Percentiles rank a stretch among this genome's conserved stretches.
Evolutionary conservation across 148 eudicot species (phyloP).

Genomic region (Rhododendron ovatum): DNA sequence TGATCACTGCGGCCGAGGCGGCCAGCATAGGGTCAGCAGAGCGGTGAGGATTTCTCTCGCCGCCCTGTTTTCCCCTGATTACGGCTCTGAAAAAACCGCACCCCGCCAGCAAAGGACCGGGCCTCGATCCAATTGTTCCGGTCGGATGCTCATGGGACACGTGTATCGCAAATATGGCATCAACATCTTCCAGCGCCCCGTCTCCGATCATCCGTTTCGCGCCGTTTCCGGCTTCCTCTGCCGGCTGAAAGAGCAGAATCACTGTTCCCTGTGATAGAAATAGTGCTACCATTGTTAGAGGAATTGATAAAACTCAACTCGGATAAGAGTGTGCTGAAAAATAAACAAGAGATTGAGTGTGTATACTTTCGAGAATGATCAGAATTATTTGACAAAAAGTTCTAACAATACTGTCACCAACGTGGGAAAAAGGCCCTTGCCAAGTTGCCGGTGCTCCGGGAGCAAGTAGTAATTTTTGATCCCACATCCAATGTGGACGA

Average conservation of each 20-base stretch:
- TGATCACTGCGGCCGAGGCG: constrained; percentile 66
- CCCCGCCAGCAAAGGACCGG: constrained; percentile 76
- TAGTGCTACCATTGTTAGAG: background rate
- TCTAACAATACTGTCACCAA: background rate
- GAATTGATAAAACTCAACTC: background rate
- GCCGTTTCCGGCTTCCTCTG: constrained; percentile 82
- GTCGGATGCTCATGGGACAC: constrained; percentile 48
- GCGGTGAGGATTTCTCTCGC: constrained; percentile 18
- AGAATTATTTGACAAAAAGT: background rate
- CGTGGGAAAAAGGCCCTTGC: no score
- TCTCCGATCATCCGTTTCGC: constrained; percentile 68
- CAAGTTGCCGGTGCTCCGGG: no score
- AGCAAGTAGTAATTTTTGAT: no score
- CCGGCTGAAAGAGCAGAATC: constrained; percentile 68
- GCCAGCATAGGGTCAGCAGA: constrained; percentile 54
- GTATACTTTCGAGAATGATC: background rate
- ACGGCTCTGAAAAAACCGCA: constrained; percentile 68
- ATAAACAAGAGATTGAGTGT: background rate
- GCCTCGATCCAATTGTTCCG: constrained; percentile 52
- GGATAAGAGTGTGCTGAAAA: background rate
- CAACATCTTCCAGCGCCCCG: constrained; percentile 62
- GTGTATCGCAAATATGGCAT: constrained; percentile 73
- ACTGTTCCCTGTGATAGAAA: constrained; percentile 52
- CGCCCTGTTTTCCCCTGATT: constrained; percentile 29
- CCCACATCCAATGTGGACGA: no score